Evolutionary conservation across 164 flowering plant species (phyloP).

Genomic region (Dillenia suffruticosa): DNA sequence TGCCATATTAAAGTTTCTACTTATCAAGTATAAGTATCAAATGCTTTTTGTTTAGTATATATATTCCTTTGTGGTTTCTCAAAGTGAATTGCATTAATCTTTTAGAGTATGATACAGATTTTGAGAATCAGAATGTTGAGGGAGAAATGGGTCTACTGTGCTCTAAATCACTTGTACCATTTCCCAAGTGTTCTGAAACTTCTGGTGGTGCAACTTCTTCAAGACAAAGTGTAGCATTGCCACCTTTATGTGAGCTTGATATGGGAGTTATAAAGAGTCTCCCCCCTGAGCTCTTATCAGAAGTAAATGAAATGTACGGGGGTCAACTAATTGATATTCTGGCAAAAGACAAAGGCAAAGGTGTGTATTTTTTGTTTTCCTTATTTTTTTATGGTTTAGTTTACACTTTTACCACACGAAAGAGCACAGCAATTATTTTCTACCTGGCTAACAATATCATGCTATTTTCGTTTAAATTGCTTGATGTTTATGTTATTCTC

Average conservation of each 20-base stretch:
- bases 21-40: too few relatives aligned
- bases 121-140: slow-evolving; percentile 13
- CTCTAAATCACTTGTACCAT: slow-evolving; percentile 10
- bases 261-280: slow-evolving; percentile 65
- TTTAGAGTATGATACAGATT: slow-evolving; percentile 10
- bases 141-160: slow-evolving; percentile 13
- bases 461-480: too few relatives aligned
- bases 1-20: too few relatives aligned
- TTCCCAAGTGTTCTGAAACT: too few relatives aligned
- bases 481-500: too few relatives aligned
- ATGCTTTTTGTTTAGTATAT: too few relatives aligned
- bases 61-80: too few relatives aligned
- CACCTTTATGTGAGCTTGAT: slow-evolving; percentile 68
- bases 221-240: slow-evolving; percentile 30
- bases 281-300: slow-evolving; percentile 74
- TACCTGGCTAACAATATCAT: too few relatives aligned
- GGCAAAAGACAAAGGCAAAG: slow-evolving; percentile 25
- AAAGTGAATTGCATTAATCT: too few relatives aligned
- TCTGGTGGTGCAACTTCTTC: slow-evolving; percentile 22
- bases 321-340: slow-evolving; percentile 54
- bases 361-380: not conserved
- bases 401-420: too few relatives aligned
- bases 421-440: too few relatives aligned
- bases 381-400: too few relatives aligned
- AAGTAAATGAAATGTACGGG: slow-evolving; percentile 65